These are phyloP conservation scores for Hymenoscyphus fraxineus DNA, from an alignment of 2,329 filamentous ascomycete species.

Conservation along the genomic window DNA sequence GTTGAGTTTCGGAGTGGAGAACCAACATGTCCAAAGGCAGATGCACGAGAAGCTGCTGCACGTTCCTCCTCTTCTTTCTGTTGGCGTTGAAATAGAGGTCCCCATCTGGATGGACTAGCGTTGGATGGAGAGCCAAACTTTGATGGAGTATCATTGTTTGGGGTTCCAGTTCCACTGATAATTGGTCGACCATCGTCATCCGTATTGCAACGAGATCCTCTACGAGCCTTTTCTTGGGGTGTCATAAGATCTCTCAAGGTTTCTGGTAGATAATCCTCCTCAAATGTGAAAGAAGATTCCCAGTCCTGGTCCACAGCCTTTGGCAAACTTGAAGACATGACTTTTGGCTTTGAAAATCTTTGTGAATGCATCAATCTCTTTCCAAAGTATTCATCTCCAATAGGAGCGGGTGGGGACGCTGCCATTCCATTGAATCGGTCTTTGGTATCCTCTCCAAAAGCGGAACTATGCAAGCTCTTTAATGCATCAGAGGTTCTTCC, in stretches of 20 bases:
- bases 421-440: conserved; percentile 57
- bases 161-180: conserved; percentile 40
- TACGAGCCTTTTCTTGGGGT: conserved; percentile 62
- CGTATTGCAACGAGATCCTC: conserved; percentile 55
- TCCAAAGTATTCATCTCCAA: conserved; percentile 60
- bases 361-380: conserved; percentile 69
- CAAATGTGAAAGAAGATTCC: conserved; percentile 70
- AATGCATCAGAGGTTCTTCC: conserved; percentile 59
- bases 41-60: conserved; percentile 42
- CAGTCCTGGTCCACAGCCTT: conserved; percentile 58
- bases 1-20: conserved; percentile 62
- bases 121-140: conserved; percentile 60
- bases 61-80: conserved; percentile 44
- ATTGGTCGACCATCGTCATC: conserved; percentile 45
- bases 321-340: conserved; percentile 66
- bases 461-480: conserved; percentile 62
- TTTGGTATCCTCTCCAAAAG: conserved; percentile 56
- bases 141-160: conserved; percentile 43
- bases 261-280: conserved; percentile 84
- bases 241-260: conserved; percentile 63
- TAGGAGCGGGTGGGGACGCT: conserved; percentile 39
- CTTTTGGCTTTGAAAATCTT: conserved; percentile 62
- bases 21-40: conserved; percentile 63
- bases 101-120: conserved; percentile 59
- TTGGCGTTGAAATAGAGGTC: conserved; percentile 56